phyloP scores from a whole-genome alignment of 2,329 filamentous ascomycete species.

The Cercospora janseana region DNA sequence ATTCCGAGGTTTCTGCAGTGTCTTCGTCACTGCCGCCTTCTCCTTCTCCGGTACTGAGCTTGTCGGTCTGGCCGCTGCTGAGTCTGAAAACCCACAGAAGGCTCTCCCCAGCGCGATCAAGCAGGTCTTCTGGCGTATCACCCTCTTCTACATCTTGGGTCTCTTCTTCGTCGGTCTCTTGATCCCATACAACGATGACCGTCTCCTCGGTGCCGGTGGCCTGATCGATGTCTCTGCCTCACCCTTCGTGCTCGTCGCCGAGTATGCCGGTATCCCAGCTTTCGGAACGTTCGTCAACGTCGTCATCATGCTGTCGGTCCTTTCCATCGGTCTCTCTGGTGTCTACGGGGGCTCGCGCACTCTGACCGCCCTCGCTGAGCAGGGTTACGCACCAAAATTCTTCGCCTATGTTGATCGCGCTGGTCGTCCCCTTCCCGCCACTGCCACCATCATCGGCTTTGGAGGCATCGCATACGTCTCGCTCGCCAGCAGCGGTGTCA shows the following conservation, averaged over 20 bases:
- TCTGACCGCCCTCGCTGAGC: conserved; percentile 83
- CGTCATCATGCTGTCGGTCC: conserved; percentile 90
- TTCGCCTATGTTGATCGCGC: conserved; percentile 61
- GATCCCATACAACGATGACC: conserved; percentile 67
- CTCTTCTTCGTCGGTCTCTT: conserved; percentile 78
- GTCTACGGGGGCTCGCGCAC: conserved; percentile 91
- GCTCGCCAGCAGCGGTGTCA: conserved; percentile 46
- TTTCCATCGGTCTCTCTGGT: conserved; percentile 67
- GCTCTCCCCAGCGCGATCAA: conserved; percentile 83
- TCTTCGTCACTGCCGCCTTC: conserved; percentile 64
- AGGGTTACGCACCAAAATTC: conserved; percentile 58
- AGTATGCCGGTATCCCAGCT: conserved; percentile 69
- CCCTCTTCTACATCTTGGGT: conserved; percentile 83
- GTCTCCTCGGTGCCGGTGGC: conserved; percentile 57
- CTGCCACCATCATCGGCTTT: conserved; percentile 45
- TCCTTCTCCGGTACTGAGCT: conserved; percentile 63
- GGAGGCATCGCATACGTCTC: conserved; percentile 61
- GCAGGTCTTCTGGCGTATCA: conserved; percentile 93
- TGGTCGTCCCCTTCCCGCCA: conserved; percentile 59
- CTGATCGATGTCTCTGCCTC: conserved; percentile 70
- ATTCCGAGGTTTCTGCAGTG: conserved; percentile 63
- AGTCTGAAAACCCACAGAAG: conserved; percentile 75
- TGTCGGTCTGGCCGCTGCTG: too few relatives aligned
- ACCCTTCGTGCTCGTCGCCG: conserved; percentile 90
- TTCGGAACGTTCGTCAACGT: conserved; percentile 89